A percentile compares a stretch with the other conserved stretches of the same genome.
Evolutionary conservation across 1,284 basidiomycete species (phyloP).

Genomic region (Tilletia walkeri): DNA sequence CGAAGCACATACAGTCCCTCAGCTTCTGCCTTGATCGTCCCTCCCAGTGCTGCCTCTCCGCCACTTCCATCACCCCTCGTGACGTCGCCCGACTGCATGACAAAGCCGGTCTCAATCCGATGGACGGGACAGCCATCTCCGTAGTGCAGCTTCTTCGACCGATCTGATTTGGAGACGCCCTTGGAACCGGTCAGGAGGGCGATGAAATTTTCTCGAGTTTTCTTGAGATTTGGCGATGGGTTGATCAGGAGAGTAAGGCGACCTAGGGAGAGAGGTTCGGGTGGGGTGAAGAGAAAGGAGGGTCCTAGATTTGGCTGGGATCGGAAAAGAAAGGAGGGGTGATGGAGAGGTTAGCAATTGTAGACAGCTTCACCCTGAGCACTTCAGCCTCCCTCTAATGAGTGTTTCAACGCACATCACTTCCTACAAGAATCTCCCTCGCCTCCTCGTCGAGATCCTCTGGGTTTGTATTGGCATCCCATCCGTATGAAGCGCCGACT

Average conservation of each 20-base stretch:
- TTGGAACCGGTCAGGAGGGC: constrained; percentile 18
- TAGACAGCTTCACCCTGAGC: no score
- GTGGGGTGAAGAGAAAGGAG: constrained; percentile 1
- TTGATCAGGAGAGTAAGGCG: neutral
- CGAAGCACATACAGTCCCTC: constrained; percentile 16
- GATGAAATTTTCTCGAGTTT: constrained; percentile 19
- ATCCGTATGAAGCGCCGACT: neutral
- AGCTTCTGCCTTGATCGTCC: constrained; percentile 19
- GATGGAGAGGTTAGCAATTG: no score
- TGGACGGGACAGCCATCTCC: constrained; percentile 2
- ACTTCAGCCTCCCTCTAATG: no score
- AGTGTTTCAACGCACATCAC: neutral
- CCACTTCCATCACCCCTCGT: constrained; percentile 19
- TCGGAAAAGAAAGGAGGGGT: neutral
- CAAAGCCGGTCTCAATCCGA: constrained; percentile 18
- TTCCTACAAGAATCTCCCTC: neutral
- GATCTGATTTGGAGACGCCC: constrained; percentile 18
- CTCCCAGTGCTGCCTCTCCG: constrained; percentile 15
- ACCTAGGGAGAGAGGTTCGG: neutral
- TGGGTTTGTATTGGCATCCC: neutral
- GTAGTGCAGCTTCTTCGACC: constrained; percentile 18
- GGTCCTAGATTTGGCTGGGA: neutral
- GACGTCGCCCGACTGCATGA: constrained; percentile 17
- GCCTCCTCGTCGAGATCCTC: constrained; percentile 10
- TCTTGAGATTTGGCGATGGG: constrained; percentile 6